These are phyloP conservation scores for Oryza rufipogon DNA, from an alignment of 176 grass and related monocot genomes.

Conservation along the genomic window DNA sequence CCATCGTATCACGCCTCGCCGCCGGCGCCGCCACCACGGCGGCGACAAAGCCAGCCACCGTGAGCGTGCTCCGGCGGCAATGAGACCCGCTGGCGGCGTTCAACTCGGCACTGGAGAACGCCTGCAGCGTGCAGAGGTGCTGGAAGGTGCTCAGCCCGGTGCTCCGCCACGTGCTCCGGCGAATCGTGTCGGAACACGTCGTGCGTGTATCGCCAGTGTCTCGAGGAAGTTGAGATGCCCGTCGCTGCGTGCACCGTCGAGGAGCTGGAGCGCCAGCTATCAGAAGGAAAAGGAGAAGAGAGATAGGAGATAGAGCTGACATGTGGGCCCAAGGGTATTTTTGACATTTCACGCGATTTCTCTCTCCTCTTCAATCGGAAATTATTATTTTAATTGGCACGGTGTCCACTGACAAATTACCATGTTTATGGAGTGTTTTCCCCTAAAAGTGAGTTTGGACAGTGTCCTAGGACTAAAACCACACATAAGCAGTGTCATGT, in stretches of 20 bases:
- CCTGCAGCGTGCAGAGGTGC: constrained; percentile 39
- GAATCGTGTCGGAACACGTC: neutral
- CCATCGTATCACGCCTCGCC: constrained; percentile 34
- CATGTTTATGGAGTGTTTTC: too few relatives aligned
- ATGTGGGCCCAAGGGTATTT: too few relatives aligned
- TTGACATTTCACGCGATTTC: too few relatives aligned
- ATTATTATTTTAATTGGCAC: too few relatives aligned
- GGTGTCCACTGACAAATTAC: too few relatives aligned
- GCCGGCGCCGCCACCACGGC: too few relatives aligned
- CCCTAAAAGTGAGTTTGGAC: too few relatives aligned
- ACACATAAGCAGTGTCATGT: too few relatives aligned
- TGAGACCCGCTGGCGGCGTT: constrained; percentile 10
- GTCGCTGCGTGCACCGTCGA: neutral
- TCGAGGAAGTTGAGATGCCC: neutral
- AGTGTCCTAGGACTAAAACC: too few relatives aligned
- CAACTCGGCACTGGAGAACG: constrained; percentile 43
- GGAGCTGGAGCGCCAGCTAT: constrained; percentile 38
- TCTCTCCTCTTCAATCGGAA: too few relatives aligned
- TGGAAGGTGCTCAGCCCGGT: constrained; percentile 49
- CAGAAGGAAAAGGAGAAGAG: neutral
- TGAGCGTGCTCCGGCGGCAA: neutral
- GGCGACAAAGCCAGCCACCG: neutral
- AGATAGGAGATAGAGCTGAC: too few relatives aligned
- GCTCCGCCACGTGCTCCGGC: constrained; percentile 21
- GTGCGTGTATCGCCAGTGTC: constrained; percentile 32